Evolutionary conservation across 805 yeast genomes (phyloP), one percentile per base, ranked within the genome.

Genomic region (Myxozyma melibiosi): DNA sequence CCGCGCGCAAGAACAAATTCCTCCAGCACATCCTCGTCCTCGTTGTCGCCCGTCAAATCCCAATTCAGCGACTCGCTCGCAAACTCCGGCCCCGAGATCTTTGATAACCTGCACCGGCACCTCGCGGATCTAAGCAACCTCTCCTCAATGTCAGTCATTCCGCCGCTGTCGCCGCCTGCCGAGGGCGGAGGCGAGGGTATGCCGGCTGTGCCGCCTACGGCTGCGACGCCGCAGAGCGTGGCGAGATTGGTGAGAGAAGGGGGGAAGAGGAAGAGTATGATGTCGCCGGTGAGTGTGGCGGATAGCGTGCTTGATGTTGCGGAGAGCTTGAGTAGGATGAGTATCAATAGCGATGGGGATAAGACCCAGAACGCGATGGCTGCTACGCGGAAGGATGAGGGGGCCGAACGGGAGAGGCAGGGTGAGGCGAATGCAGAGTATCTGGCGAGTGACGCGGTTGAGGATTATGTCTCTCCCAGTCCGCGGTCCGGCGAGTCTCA

Each of bases 271-370:
- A 22, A 37, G 8, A 44, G 37, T 44, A 44, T 44, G 49, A 33
- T 44, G 22, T 51, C 54, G 31, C 42, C 54, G 14, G 42, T 51
- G 14, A 34, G 49, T 30, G 38, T 18, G 20, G 54, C 44, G 4
- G 48, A 43, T 25, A 44, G 49, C 18, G 54, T 51, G 27, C 31
- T 41, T 28, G 47, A 43, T 20, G 55, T 52, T 27, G 52, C 57
- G 13, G 52, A 46, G 24, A 46, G 48, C 35, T 46, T 53, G 22
- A 46, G 52, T 27, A 30, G 52, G 38, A 18, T 53, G 34, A 52
- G 56, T 35, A 31, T 50, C 20, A 35, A 37, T 1, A 50, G 53
- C 28, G 37, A 33, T 6, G 43, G 38, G n/a, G 28, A 24, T 20
- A 14, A 24, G 39, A 25, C 35, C 11, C 46, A n/a, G 3, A n/a